Percentiles rank a stretch among this genome's conserved stretches.
Evolutionary conservation across 1,139 yeast genomes (phyloP).

Genomic region (Magnusiomyces clavatus): DNA sequence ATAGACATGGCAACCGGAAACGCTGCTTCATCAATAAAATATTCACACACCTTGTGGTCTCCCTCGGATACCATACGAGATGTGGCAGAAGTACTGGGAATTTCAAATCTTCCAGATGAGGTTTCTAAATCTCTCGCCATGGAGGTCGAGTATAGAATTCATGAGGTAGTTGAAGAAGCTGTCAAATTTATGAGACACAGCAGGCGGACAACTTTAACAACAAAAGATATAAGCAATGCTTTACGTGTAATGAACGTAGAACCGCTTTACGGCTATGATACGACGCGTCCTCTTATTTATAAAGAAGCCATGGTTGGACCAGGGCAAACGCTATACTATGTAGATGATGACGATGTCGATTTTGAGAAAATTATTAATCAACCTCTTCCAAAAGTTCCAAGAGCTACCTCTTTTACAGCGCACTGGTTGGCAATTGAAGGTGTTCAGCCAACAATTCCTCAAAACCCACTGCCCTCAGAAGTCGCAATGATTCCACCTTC

Average conservation of each 20-base stretch:
- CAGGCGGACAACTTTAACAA: constrained; percentile 71
- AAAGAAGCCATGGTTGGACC: constrained; percentile 83
- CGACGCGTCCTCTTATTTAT: constrained; percentile 50
- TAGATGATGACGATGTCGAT: constrained; percentile 88
- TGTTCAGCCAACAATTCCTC: constrained; percentile 95
- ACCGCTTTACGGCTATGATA: constrained; percentile 41
- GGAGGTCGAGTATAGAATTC: constrained; percentile 97
- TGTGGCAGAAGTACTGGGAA: constrained; percentile 88
- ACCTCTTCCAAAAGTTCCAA: constrained; percentile 91
- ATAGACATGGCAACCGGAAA: not conserved
- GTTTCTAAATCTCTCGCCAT: constrained; percentile 92
- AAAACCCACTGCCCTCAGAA: constrained; percentile 74
- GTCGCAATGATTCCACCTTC: constrained; percentile 36
- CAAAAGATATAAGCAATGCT: constrained; percentile 77
- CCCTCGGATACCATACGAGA: constrained; percentile 96
- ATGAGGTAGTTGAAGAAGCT: constrained; percentile 92
- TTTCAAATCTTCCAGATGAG: constrained; percentile 73
- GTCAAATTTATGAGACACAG: constrained; percentile 93
- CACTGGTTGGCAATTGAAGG: constrained; percentile 99
- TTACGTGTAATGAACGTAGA: constrained; percentile 81
- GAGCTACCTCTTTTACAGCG: constrained; percentile 87
- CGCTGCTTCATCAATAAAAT: constrained; percentile 32
- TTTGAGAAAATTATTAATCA: constrained; percentile 89
- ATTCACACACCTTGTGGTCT: constrained; percentile 93
- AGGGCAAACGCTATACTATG: constrained; percentile 89